phyloP scores from a whole-genome alignment of 441 rosid genomes.

The Isatis lusitanica region DNA sequence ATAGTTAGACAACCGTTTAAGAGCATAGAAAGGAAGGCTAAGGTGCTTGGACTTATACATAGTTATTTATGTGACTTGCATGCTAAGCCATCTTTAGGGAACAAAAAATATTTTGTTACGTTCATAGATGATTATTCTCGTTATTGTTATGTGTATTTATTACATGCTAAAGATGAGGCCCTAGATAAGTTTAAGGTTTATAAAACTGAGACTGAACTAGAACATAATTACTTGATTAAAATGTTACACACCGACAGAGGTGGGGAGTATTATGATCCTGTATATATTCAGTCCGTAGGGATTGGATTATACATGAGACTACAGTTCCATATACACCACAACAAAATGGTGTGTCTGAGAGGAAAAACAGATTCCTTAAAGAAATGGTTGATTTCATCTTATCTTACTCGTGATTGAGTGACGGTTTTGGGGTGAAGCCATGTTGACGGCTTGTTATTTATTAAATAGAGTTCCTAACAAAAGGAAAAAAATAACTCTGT shows the following conservation, averaged over 20 bases:
- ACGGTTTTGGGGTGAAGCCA: too few species aligned
- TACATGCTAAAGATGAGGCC: neutral
- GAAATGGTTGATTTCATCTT: neutral
- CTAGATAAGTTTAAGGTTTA: neutral
- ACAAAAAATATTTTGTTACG: neutral
- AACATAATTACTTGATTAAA: neutral
- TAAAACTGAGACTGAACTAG: neutral
- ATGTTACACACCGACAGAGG: slow-evolving; percentile 9
- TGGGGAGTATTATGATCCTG: slow-evolving; percentile 5
- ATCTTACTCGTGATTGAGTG: neutral
- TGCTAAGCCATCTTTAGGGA: slow-evolving; percentile 7
- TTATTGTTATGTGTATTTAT: neutral
- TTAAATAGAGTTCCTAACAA: neutral
- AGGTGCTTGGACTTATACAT: neutral
- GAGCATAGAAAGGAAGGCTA: neutral
- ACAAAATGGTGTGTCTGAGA: too few species aligned
- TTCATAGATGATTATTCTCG: neutral
- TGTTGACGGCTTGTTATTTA: neutral
- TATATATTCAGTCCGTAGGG: too few species aligned
- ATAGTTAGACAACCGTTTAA: neutral
- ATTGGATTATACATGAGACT: too few species aligned
- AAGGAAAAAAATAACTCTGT: neutral
- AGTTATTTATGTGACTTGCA: neutral
- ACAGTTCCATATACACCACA: too few species aligned
- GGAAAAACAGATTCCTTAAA: too few species aligned